Evolutionary conservation across 352 stramenopile genomes (phyloP), one percentile per base, ranked within the genome.

Genomic region (Phytophthora vignae): DNA sequence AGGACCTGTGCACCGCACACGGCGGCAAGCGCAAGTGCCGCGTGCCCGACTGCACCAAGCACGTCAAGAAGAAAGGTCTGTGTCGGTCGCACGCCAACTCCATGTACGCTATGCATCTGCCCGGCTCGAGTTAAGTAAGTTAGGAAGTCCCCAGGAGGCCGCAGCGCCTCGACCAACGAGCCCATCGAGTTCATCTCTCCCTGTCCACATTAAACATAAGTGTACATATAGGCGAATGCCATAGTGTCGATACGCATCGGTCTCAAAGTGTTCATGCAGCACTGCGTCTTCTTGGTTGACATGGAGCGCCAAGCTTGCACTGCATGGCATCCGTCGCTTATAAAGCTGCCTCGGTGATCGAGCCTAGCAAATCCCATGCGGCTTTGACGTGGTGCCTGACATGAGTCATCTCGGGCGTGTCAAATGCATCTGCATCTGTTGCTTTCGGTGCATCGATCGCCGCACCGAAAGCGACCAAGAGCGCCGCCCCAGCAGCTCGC

Each of bases 1-100:
- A 95, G 74, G 88, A 94, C 49, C 67, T 96, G 68, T 96, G 90
- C 76, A 96, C 90, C 25, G 89, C 88, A 21, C 91, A 97, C 60
- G 91, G 91, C 10, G 91, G 87, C 64, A 95, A 95, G 68, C 85
- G 86, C 71, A 95, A 95, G 71, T 95, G 87, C 60, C 84, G 82
- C 29, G 79, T 95, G 40, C 79, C 88, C 4, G 84, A 92, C 25
- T 95, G 87, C 82, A 92, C 79, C 55, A 95, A 95, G 75, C 87
- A 93, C 72, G 87, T 95, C 50, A 95, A 95, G 81, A 95, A 94
- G 81, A 91, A 91, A 78, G 87, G 87, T 0, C 66, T 95, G 22
- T 95, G 87, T 44, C 76, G 87, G 9, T 90, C 87, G 44, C 87
- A 95, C 57, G 87, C 87, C 46, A 95, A 95, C 69, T 88, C 85